Base-by-base conservation (phyloP, 371 early-diverging fungal species). In the Mucor lusitanicus region DNA sequence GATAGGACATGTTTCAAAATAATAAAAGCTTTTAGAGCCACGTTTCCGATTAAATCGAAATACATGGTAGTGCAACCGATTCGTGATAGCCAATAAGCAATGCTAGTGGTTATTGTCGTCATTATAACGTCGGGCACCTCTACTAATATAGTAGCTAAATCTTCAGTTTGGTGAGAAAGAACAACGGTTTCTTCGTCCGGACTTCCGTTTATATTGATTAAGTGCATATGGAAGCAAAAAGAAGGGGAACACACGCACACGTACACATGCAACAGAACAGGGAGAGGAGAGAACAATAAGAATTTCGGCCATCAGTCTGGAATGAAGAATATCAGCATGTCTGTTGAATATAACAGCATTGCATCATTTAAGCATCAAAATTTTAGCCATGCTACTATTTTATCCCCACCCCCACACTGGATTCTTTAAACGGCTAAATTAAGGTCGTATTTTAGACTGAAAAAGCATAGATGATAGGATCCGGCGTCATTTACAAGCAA, bases 1-100 rank as follows among this genome's bases (percentile, higher is more conserved):
- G 40, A 66, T 66, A 63, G 66, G 66, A 0, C 15, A 66, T 28
- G 66, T 66, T 60, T 60, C 61, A 54, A 53, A 66, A 32, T 59
- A 66, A 66, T 66, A 30, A 66, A 66, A 28, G 48, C 15, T 48
- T 53, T 60, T 66, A 30, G 53, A 60, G 28, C 46, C 66, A 60
- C 60, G 66, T 48, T 66, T 59, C 44, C 37, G 60, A 60, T 50
- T 17, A 37, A 48, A 59, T 37, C 39, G 61, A 50, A 37, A 50
- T 65, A 46, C 59, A 48, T 23, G 21, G 50, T 50, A 50, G 50
- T 50, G 50, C 50, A 50, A 23, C 3, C 65, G 35, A 58, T 59
- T 65, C 59, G 59, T 65, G 59, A 65, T 65, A 59, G 25, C 50
- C 50, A 59, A 65, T 59, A 25, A 39, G n/a, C 19, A 39, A 27